Base-by-base conservation (phyloP, 2,329 filamentous ascomycete genomes). In the Graphiopsis chlorocephala region DNA sequence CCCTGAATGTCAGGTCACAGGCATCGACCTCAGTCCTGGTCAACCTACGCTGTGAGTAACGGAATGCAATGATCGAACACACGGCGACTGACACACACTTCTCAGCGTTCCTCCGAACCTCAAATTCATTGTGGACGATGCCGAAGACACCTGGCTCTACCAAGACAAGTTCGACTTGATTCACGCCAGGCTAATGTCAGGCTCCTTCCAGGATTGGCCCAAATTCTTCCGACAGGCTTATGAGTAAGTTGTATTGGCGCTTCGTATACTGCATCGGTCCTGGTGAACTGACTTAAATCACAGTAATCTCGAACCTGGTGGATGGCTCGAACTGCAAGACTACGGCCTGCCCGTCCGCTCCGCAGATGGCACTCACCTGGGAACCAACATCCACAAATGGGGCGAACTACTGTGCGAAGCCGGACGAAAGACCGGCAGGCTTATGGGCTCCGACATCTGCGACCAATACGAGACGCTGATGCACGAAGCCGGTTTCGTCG, bases 71-170 rank as follows among this genome's bases (percentile, higher is more conserved):
- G n/a, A 26, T 10, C 29, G 47, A 25, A 7, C 20, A 8, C 7
- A 53, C n/a, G 15, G 10, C 20, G n/a, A 2, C 45, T 11, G 3
- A 23, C 28, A 10, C 28, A 23, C 28, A 10, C 28, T 31, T 31
- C 28, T 52, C 14, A 81, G 82, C 71, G 79, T 88, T 14, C 87
- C 86, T 17, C 80, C 83, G 12, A 89, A 89, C 70, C 80, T 86
- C n/a, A 80, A 79, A 8, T 88, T 88, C 75, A 78, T 87, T 65
- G 81, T 90, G 11, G 87, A 89, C 69, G 86, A 89, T 71, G 82
- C 83, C 59, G 85, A 88, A 67, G 79, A 84, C 55, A 80, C 84
- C 10, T 90, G 87, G 87, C 74, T 81, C 28, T 85, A 83, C 58
- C 75, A 79, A 4, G 77, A 82, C 61, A 74, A 73, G 15, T 87